These are phyloP conservation scores for Plectosphaerella sp. DNA, from an alignment of 2,329 filamentous ascomycete species.

Conservation along the genomic window DNA sequence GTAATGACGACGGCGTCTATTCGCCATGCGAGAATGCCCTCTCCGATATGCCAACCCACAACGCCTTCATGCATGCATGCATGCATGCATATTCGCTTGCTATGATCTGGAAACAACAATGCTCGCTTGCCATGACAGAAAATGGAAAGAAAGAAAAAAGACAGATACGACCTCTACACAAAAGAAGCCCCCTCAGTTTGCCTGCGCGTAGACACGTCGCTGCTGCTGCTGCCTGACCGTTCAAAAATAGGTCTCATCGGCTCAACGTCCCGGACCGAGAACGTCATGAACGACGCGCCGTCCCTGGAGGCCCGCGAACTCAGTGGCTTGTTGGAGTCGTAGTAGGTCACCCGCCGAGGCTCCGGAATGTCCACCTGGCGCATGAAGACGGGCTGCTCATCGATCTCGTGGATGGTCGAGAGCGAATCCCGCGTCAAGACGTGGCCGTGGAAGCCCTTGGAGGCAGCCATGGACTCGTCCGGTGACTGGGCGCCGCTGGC, in stretches of 20 bases:
- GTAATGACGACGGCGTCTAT: background rate
- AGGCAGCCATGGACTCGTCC: background rate
- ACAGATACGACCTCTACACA: background rate
- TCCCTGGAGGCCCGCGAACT: conserved; percentile 13
- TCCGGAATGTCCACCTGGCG: conserved; percentile 4
- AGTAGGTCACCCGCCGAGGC: conserved; percentile 5
- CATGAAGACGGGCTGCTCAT: background rate
- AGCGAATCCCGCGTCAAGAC: conserved; percentile 2
- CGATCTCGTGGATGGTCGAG: conserved; percentile 1
- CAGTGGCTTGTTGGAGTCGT: conserved; percentile 23
- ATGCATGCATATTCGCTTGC: too few relatives aligned
- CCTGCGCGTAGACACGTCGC: background rate
- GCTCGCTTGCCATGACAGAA: too few relatives aligned
- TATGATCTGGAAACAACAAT: too few relatives aligned
- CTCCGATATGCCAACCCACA: background rate
- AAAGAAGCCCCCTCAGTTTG: background rate
- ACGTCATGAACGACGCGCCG: conserved; percentile 9
- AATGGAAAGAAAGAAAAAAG: too few relatives aligned
- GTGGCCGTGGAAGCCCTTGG: background rate
- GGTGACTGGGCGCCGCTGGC: background rate
- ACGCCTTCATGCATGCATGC: background rate
- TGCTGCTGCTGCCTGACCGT: background rate
- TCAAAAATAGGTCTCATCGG: background rate
- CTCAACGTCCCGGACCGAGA: conserved; percentile 8
- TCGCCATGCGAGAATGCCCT: background rate